These are phyloP conservation scores for Rhodocollybia butyracea DNA, from an alignment of 768 basidiomycete genomes.

Conservation along the genomic window DNA sequence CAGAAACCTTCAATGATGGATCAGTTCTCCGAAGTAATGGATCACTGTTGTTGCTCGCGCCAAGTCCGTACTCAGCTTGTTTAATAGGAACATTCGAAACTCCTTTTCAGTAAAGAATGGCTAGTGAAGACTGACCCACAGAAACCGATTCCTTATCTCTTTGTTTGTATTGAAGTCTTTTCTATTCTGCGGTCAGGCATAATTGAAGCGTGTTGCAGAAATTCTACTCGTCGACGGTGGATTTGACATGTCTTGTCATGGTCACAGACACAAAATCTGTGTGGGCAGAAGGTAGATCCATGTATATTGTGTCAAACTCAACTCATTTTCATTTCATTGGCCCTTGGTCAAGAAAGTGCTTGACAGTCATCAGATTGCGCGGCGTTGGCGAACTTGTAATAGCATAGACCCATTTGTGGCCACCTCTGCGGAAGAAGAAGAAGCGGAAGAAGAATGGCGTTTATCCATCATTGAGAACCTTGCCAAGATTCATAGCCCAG, in stretches of 20 bases:
- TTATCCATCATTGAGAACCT: slow-evolving; percentile 50
- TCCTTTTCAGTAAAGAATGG: slow-evolving; percentile 69
- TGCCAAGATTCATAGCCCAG: slow-evolving; percentile 58
- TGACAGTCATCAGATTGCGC: slow-evolving; percentile 53
- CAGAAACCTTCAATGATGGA: slow-evolving; percentile 41
- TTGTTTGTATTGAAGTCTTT: slow-evolving; percentile 64
- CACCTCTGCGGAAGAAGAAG: slow-evolving; percentile 22
- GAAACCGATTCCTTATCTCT: slow-evolving; percentile 64
- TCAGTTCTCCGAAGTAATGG: slow-evolving; percentile 34
- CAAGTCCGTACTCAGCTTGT: not conserved
- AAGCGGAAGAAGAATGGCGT: slow-evolving; percentile 65
- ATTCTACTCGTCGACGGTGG: slow-evolving; percentile 52
- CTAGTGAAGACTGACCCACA: slow-evolving; percentile 60
- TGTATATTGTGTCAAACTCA: slow-evolving; percentile 12
- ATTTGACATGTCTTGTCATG: slow-evolving; percentile 57
- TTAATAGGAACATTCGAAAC: slow-evolving; percentile 51
- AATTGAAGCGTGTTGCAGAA: slow-evolving; percentile 41
- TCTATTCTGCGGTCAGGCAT: not conserved
- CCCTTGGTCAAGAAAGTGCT: slow-evolving; percentile 37
- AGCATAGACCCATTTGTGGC: slow-evolving; percentile 19
- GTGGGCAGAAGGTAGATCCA: slow-evolving; percentile 66
- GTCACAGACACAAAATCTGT: slow-evolving; percentile 73
- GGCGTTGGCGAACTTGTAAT: slow-evolving; percentile 71
- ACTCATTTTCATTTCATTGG: slow-evolving; percentile 7
- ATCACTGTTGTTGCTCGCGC: not conserved